Base-by-base conservation (phyloP, 208 protist genomes). In the Lotmaria passim region DNA sequence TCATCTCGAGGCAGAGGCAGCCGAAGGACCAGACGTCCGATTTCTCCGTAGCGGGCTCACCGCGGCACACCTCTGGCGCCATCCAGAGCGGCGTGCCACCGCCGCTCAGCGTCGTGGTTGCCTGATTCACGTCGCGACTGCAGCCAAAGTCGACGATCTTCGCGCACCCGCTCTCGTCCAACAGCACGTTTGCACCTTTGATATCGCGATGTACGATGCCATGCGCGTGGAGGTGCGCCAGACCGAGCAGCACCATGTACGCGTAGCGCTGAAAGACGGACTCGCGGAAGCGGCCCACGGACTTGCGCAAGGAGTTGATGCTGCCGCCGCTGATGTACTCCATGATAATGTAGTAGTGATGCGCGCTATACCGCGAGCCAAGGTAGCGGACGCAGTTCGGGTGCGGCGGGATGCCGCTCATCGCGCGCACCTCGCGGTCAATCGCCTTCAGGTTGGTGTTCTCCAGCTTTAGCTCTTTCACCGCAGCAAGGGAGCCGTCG, bases 81-180 rank as follows among this genome's bases (percentile, higher is more conserved):
- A 95, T 95, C 87, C 90, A 95, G 46, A 88, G 65, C 34, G 85
- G 85, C 15, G 90, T 95, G 0, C 90, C 90, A 24, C 83, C 78
- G 3, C 77, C 77, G 21, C 76, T 73, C 26, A 84, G 28, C 55
- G 85, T 89, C 34, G 63, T 78, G 26, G 75, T 77, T 0, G 56
- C 41, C 41, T 85, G 63, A 30, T 86, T 89, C 8, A 93, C 41
- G 63, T 95, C 77, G 15, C 91, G 93, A 48, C 86, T 94, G 43
- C 89, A 93, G 52, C 95, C 95, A 82, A 98, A 98, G 59, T 98
- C 96, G 17, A 90, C 93, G 68, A 98, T 93, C 75, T 98, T 98
- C 7, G 93, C 85, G 28, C 62, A 81, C 21, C 93, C 94, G 15
- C 82, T 77, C 64, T 93, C 81, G 66, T 90, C 89, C 8, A 97